phyloP scores from a whole-genome alignment of 257 asterid genomes.

The Solanum medicagineum region DNA sequence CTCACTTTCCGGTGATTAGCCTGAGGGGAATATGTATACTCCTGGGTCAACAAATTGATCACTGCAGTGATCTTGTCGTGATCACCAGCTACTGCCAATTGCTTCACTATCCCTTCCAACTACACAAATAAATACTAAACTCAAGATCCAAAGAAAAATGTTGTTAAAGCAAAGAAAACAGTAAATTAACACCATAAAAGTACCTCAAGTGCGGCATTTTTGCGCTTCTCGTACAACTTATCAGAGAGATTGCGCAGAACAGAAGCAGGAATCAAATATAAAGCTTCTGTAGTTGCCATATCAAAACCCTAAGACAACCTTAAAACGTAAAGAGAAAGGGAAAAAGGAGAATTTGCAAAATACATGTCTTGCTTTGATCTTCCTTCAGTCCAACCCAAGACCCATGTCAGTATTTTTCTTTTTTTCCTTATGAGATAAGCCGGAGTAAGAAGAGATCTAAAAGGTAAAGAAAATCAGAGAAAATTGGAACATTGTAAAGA shows the following conservation, averaged over 20 bases:
- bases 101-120: slow-evolving; percentile 98
- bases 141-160: neutral
- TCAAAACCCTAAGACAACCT: slow-evolving; percentile 20
- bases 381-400: neutral
- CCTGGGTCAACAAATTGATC: slow-evolving; percentile 67
- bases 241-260: slow-evolving; percentile 92
- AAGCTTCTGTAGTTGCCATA: slow-evolving; percentile 42
- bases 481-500: neutral
- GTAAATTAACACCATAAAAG: neutral
- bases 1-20: slow-evolving; percentile 87
- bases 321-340: neutral
- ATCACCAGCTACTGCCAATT: slow-evolving; percentile 56
- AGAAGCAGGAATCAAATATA: slow-evolving; percentile 69
- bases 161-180: neutral
- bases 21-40: slow-evolving; percentile 75
- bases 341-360: neutral
- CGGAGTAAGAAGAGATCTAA: neutral
- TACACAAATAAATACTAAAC: slow-evolving; percentile 4
- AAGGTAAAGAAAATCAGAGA: neutral
- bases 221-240: slow-evolving; percentile 94
- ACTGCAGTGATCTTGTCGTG: slow-evolving; percentile 76
- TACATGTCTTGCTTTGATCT: neutral
- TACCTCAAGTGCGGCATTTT: slow-evolving; percentile 98
- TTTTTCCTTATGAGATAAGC: neutral
- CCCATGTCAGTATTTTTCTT: neutral